Evolutionary conservation across 345 rosid species (phyloP).

Genomic region (Salix koriyanagi): DNA sequence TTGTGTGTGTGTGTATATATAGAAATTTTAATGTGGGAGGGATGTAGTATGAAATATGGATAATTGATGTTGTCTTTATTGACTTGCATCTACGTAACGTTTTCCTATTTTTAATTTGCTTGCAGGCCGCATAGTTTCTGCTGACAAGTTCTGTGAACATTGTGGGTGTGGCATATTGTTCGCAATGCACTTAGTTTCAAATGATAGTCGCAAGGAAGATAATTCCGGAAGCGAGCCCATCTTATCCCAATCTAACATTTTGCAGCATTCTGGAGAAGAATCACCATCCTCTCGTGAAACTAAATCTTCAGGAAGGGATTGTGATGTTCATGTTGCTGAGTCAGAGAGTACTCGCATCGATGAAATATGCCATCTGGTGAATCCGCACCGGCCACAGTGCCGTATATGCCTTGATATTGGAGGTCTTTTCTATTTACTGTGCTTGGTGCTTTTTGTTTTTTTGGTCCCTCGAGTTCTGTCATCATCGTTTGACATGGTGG

Average conservation of each 20-base stretch:
- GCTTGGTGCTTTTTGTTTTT: slow-evolving; percentile 17
- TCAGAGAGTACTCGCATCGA: slow-evolving; percentile 48
- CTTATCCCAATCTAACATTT: slow-evolving; percentile 36
- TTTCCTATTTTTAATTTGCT: neutral
- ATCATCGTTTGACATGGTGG: slow-evolving; percentile 10
- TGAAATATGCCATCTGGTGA: slow-evolving; percentile 63
- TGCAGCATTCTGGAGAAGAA: slow-evolving; percentile 47
- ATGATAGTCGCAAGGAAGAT: slow-evolving; percentile 57
- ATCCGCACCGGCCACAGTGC: slow-evolving; percentile 75
- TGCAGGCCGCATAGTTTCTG: slow-evolving; percentile 19
- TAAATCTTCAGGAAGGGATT: slow-evolving; percentile 45
- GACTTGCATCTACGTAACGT: neutral
- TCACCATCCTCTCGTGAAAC: slow-evolving; percentile 62
- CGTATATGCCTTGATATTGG: slow-evolving; percentile 93
- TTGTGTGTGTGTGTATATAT: neutral
- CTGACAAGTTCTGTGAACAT: slow-evolving; percentile 21
- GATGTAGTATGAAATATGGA: neutral
- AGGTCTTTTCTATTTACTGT: slow-evolving; percentile 45
- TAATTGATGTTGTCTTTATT: neutral
- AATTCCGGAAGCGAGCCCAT: slow-evolving; percentile 62
- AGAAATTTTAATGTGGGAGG: neutral
- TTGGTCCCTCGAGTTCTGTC: slow-evolving; percentile 1
- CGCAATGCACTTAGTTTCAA: slow-evolving; percentile 80
- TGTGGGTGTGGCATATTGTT: slow-evolving; percentile 17
- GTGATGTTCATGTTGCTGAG: slow-evolving; percentile 41